These are phyloP conservation scores for Gossypium lobatum DNA, from an alignment of 441 rosid species.

Conservation along the genomic window DNA sequence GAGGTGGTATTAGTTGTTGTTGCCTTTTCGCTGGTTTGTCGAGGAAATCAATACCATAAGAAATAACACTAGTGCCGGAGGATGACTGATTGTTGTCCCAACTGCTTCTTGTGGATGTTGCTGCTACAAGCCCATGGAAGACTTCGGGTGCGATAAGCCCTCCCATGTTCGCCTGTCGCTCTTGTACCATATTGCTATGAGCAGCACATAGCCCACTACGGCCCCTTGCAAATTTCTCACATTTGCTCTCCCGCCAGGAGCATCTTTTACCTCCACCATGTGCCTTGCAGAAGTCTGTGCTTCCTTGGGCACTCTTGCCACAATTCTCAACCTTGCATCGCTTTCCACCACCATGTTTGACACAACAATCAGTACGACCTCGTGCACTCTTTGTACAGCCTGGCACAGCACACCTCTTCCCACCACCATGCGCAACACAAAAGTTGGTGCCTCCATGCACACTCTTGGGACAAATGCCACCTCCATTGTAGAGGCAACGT, in stretches of 20 bases:
- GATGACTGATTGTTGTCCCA: conserved; percentile 50
- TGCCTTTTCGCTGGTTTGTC: conserved; percentile 43
- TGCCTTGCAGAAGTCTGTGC: conserved; percentile 91
- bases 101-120: conserved; percentile 42
- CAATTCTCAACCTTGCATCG: conserved; percentile 64
- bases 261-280: conserved; percentile 93
- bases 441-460: conserved; percentile 92
- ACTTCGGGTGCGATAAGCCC: conserved; percentile 72
- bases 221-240: conserved; percentile 94
- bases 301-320: conserved; percentile 95
- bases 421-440: conserved; percentile 96
- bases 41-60: conserved; percentile 54
- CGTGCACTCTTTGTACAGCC: conserved; percentile 93
- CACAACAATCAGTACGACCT: conserved; percentile 89
- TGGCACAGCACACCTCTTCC: conserved; percentile 74
- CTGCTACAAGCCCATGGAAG: conserved; percentile 69
- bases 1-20: conserved; percentile 69
- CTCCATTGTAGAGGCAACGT: conserved; percentile 84
- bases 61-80: conserved; percentile 53
- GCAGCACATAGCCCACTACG: conserved; percentile 91
- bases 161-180: conserved; percentile 35
- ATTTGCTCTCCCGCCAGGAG: conserved; percentile 67
- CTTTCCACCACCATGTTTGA: conserved; percentile 90
- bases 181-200: conserved; percentile 66
- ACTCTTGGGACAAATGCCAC: conserved; percentile 91